phyloP scores from a whole-genome alignment of 305 asterid genomes.

The Fraxinus latifolia region DNA sequence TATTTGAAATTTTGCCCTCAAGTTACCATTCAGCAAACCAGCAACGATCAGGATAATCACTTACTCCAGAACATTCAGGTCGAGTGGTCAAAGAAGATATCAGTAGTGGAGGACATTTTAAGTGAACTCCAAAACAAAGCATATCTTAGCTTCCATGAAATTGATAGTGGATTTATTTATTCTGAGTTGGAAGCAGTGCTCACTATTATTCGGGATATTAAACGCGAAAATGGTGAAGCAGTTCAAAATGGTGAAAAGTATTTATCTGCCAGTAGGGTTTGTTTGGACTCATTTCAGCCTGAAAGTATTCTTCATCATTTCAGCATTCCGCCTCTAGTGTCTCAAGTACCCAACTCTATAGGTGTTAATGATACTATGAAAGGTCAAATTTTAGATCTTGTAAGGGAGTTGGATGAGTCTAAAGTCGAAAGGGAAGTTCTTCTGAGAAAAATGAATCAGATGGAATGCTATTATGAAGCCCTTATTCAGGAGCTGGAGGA shows the following conservation, averaged over 20 bases:
- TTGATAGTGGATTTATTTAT: constrained; percentile 53
- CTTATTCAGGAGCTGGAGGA: constrained; percentile 91
- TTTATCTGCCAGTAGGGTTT: constrained; percentile 55
- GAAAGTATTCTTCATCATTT: constrained; percentile 67
- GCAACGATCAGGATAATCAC: constrained; percentile 36
- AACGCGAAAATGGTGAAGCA: constrained; percentile 47
- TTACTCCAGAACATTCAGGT: constrained; percentile 39
- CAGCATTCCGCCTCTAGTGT: constrained; percentile 44
- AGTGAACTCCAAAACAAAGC: constrained; percentile 63
- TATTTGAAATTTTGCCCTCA: constrained; percentile 48
- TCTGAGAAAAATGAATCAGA: constrained; percentile 75
- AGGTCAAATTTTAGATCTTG: constrained; percentile 73
- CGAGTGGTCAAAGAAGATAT: constrained; percentile 52
- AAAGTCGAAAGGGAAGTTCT: constrained; percentile 83
- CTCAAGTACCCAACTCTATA: constrained; percentile 50
- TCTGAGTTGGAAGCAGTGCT: constrained; percentile 66
- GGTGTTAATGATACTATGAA: constrained; percentile 67
- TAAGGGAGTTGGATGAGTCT: constrained; percentile 80
- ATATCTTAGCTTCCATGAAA: constrained; percentile 42
- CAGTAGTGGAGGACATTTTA: constrained; percentile 58
- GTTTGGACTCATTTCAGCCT: constrained; percentile 75
- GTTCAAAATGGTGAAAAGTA: constrained; percentile 31
- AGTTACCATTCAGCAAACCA: constrained; percentile 29
- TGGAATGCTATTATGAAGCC: constrained; percentile 95
- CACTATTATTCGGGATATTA: constrained; percentile 51